Evolutionary conservation across 1,284 basidiomycete species (phyloP).

Genomic region (Pseudozyma thailandica): DNA sequence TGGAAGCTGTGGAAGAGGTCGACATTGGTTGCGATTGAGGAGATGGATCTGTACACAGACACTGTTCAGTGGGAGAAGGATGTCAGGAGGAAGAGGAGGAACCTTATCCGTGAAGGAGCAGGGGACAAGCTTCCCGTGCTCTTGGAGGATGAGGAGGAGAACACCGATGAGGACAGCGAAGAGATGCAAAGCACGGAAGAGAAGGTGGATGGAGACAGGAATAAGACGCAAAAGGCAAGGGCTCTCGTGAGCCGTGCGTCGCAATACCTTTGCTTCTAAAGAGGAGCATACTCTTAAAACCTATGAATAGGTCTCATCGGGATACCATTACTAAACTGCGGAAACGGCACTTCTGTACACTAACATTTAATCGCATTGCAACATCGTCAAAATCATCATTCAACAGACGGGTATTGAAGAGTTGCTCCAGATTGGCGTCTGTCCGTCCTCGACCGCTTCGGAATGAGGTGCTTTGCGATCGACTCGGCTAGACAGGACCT

Average conservation of each 20-base stretch:
- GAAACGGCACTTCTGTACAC: too few species aligned
- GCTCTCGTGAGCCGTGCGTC: slow-evolving; percentile 26
- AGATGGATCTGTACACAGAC: slow-evolving; percentile 63
- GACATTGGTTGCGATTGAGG: slow-evolving; percentile 39
- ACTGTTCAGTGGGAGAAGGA: slow-evolving; percentile 38
- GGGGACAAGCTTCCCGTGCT: slow-evolving; percentile 28
- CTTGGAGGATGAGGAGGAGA: slow-evolving; percentile 39
- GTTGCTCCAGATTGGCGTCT: too few species aligned
- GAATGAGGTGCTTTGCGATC: too few species aligned
- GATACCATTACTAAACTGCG: too few species aligned
- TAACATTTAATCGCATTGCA: too few species aligned
- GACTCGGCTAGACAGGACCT: too few species aligned
- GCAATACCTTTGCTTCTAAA: slow-evolving; percentile 36
- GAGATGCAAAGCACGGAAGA: slow-evolving; percentile 5
- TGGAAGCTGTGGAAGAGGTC: slow-evolving; percentile 55
- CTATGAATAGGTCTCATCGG: too few species aligned
- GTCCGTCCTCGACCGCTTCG: too few species aligned
- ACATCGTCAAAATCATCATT: too few species aligned
- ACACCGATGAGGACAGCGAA: slow-evolving; percentile 12
- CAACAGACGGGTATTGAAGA: too few species aligned
- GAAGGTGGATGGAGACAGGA: slow-evolving; percentile 4
- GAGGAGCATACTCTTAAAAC: not conserved
- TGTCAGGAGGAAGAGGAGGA: slow-evolving; percentile 21
- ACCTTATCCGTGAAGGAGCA: slow-evolving; percentile 19
- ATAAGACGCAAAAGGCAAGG: slow-evolving; percentile 15